These are phyloP conservation scores for Dioszegia aurantiaca DNA, from an alignment of 768 basidiomycete genomes.

Conservation along the genomic window DNA sequence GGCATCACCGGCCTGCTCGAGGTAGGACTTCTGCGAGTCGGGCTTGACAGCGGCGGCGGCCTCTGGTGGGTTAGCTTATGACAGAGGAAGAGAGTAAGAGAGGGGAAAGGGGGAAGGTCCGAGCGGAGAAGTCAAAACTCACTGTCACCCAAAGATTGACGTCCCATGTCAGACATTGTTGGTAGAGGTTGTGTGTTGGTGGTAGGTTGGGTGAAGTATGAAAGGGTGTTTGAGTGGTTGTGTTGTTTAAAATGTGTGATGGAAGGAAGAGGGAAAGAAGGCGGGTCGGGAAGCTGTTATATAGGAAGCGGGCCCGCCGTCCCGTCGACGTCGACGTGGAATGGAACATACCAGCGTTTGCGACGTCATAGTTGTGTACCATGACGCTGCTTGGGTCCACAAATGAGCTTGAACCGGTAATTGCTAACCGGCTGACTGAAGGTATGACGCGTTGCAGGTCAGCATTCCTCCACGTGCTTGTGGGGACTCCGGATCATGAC, in stretches of 20 bases:
- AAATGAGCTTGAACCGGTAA: too few relatives aligned
- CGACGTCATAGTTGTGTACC: not conserved
- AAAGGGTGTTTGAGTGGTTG: slow-evolving; percentile 6
- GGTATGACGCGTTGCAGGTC: too few relatives aligned
- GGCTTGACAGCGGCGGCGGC: slow-evolving; percentile 48
- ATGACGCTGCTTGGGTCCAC: too few relatives aligned
- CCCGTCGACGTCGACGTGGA: not conserved
- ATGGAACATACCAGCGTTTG: not conserved
- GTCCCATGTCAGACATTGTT: slow-evolving; percentile 51
- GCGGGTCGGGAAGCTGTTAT: not conserved
- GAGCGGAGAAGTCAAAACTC: slow-evolving; percentile 18
- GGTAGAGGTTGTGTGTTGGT: slow-evolving; percentile 26
- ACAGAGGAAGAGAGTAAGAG: slow-evolving; percentile 3
- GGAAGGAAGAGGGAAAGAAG: slow-evolving; percentile 9
- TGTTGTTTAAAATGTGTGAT: slow-evolving; percentile 3
- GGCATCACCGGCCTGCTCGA: slow-evolving; percentile 38
- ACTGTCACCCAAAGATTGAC: slow-evolving; percentile 51
- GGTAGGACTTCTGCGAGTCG: slow-evolving; percentile 45
- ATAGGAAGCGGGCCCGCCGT: not conserved
- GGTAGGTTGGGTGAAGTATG: slow-evolving; percentile 14
- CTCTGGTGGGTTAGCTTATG: slow-evolving; percentile 26
- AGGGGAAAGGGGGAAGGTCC: not conserved
- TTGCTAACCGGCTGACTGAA: too few relatives aligned
- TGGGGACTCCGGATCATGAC: too few relatives aligned
- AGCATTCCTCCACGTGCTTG: too few relatives aligned